Percentiles rank a stretch among this genome's conserved stretches.
These are phyloP conservation scores for Beauveria medogensis DNA, from an alignment of 2,329 filamentous ascomycete species.

Conservation along the genomic window DNA sequence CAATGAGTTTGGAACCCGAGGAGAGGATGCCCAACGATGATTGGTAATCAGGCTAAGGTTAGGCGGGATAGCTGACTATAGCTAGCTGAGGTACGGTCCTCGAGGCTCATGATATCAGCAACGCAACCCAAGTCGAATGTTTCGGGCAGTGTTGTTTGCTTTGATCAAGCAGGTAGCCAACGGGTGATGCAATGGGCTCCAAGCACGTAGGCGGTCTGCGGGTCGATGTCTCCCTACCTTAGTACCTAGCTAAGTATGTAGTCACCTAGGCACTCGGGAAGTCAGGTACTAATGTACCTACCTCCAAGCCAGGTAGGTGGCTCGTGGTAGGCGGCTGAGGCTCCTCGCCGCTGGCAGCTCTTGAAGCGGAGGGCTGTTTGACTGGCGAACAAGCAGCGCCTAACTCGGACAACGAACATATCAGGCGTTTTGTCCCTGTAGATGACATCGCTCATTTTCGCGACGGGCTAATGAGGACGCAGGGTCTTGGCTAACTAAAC, in stretches of 20 bases:
- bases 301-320: no score
- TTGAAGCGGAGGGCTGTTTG: neutral
- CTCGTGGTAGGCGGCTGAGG: neutral
- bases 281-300: no score
- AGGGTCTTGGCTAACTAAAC: neutral
- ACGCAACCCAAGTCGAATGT: neutral
- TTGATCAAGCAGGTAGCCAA: neutral
- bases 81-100: neutral
- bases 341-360: neutral
- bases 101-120: neutral
- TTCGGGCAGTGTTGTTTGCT: neutral
- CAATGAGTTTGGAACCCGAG: neutral
- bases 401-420: neutral
- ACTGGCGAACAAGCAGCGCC: neutral
- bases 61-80: neutral
- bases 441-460: no score
- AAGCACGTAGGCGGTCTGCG: neutral
- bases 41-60: slow-evolving; percentile 1
- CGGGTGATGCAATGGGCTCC: neutral
- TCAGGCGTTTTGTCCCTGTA: neutral
- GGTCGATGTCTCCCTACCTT: neutral
- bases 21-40: neutral
- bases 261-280: no score
- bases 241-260: neutral
- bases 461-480: neutral